phyloP scores from a whole-genome alignment of 2,329 filamentous ascomycete species.

The Scleromitrula shiraiana region DNA sequence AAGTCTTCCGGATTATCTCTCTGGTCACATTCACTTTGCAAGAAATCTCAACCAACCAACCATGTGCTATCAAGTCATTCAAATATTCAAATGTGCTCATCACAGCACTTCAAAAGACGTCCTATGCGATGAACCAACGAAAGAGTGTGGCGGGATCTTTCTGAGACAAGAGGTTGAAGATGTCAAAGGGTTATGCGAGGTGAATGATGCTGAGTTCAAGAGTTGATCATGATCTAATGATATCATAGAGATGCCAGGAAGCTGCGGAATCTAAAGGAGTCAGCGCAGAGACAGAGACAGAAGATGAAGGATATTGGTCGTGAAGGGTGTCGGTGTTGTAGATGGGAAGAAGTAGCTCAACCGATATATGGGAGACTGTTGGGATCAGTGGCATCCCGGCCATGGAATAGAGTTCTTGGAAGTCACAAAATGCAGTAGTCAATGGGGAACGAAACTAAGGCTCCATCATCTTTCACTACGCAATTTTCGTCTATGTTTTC shows the following conservation, averaged over 20 bases:
- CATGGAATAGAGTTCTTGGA: too few species aligned
- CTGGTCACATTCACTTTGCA: background rate
- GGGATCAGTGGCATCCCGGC: too few species aligned
- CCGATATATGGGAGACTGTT: background rate
- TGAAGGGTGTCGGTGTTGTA: background rate
- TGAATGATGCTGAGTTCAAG: background rate
- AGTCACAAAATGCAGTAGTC: too few species aligned
- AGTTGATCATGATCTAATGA: constrained; percentile 1
- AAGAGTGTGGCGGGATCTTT: constrained; percentile 20
- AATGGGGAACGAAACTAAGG: too few species aligned
- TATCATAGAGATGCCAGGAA: constrained; percentile 15
- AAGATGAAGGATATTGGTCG: constrained; percentile 22
- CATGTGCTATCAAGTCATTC: constrained; percentile 27
- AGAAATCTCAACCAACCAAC: background rate
- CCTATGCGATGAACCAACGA: constrained; percentile 15
- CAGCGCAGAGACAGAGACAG: background rate
- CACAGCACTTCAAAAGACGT: constrained; percentile 14
- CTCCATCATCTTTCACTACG: too few species aligned
- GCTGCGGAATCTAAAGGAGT: constrained; percentile 10
- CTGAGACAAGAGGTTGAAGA: constrained; percentile 22
- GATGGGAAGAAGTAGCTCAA: background rate
- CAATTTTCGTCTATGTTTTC: too few species aligned
- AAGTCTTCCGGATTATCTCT: background rate
- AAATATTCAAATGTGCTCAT: constrained; percentile 24
- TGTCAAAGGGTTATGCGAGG: constrained; percentile 15